A percentile compares a stretch with the other conserved stretches of the same genome.
phyloP scores from a whole-genome alignment of 352 stramenopile species.

The Phytopythium chamaehyphon region DNA sequence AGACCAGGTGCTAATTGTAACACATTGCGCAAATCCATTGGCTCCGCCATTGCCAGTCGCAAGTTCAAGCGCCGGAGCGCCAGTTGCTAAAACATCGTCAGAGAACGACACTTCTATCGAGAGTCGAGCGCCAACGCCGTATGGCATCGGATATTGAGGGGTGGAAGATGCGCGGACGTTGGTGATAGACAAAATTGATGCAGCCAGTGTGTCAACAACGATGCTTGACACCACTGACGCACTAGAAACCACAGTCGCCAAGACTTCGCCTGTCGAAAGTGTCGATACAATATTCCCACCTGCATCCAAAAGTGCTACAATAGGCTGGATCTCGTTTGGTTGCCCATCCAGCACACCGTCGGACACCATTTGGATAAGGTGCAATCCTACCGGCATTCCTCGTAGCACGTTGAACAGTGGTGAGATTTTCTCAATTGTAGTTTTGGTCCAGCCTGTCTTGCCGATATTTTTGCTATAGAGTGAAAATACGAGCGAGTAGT shows the following conservation, averaged over 20 bases:
- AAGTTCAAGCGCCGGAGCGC: slow-evolving; percentile 50
- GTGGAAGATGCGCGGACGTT: slow-evolving; percentile 39
- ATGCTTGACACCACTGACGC: slow-evolving; percentile 53
- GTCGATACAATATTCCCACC: slow-evolving; percentile 62
- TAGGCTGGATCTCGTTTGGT: slow-evolving; percentile 62
- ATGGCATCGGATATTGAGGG: slow-evolving; percentile 40
- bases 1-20: slow-evolving; percentile 53
- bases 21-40: slow-evolving; percentile 52
- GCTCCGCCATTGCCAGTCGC: slow-evolving; percentile 28
- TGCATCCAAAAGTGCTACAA: slow-evolving; percentile 57
- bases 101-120: slow-evolving; percentile 72
- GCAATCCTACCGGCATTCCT: slow-evolving; percentile 40
- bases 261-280: slow-evolving; percentile 39
- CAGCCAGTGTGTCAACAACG: slow-evolving; percentile 52
- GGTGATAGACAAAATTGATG: slow-evolving; percentile 39
- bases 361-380: slow-evolving; percentile 45
- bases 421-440: slow-evolving; percentile 51
- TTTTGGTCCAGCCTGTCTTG: slow-evolving; percentile 25
- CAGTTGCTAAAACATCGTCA: slow-evolving; percentile 63
- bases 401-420: slow-evolving; percentile 54
- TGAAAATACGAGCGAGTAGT: slow-evolving; percentile 70
- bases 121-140: slow-evolving; percentile 58
- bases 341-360: slow-evolving; percentile 75
- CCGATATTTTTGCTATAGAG: slow-evolving; percentile 39
- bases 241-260: slow-evolving; percentile 57